Evolutionary conservation across 148 eudicot species (phyloP).

Genomic region (Oxyria digyna): DNA sequence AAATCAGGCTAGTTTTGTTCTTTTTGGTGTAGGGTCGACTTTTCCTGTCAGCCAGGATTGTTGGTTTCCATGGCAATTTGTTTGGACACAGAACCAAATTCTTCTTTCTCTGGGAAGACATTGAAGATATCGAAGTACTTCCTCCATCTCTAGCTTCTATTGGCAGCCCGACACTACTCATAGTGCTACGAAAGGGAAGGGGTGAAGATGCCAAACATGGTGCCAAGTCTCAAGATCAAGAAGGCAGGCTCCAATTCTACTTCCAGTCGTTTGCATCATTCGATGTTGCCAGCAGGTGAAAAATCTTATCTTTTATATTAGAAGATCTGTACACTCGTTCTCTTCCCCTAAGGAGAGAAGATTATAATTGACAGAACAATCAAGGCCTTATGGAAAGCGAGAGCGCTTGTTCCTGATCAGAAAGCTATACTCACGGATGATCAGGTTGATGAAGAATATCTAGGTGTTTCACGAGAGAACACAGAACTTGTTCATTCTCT

Average conservation of each 20-base stretch:
- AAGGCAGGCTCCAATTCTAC: constrained; percentile 71
- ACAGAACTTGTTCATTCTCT: constrained; percentile 26
- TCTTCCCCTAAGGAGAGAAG: not conserved
- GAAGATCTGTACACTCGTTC: not conserved
- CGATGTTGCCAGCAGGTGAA: constrained; percentile 61
- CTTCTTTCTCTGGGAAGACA: constrained; percentile 82
- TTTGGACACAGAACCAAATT: constrained; percentile 74
- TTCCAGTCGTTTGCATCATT: constrained; percentile 76
- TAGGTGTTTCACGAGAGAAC: constrained; percentile 23
- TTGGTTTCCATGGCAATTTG: constrained; percentile 74
- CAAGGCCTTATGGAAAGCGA: constrained; percentile 76
- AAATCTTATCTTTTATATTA: not conserved
- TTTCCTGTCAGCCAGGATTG: constrained; percentile 70
- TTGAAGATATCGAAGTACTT: constrained; percentile 66
- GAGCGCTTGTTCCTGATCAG: constrained; percentile 48
- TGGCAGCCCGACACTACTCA: constrained; percentile 63
- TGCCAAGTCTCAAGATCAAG: constrained; percentile 58
- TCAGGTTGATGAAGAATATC: constrained; percentile 39
- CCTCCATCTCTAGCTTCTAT: constrained; percentile 57
- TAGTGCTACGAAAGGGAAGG: constrained; percentile 56
- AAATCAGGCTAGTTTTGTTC: no score
- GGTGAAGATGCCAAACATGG: constrained; percentile 75
- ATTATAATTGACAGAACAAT: constrained; percentile 43
- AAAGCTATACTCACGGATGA: constrained; percentile 43
- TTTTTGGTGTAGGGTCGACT: constrained; percentile 64